phyloP scores from a whole-genome alignment of 2,329 filamentous ascomycete genomes.

The Claviceps quebecensis region DNA sequence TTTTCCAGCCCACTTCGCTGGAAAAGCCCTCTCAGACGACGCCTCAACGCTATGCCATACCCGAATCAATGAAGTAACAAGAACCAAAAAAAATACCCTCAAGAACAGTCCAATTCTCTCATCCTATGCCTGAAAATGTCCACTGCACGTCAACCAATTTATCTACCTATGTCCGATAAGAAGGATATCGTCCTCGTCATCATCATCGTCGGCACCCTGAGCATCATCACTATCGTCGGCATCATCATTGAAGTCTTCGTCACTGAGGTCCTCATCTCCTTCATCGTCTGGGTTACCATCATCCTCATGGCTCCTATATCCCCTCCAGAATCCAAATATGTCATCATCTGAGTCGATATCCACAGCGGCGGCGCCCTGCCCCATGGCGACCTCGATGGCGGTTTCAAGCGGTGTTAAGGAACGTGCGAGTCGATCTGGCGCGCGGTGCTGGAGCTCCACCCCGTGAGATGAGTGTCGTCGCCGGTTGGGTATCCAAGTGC shows the following conservation, averaged over 20 bases:
- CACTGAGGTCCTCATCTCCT: conserved; percentile 25
- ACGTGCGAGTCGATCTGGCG: conserved; percentile 28
- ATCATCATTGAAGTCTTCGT: conserved; percentile 35
- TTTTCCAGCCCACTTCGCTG: neutral
- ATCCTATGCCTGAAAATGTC: neutral
- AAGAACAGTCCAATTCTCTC: neutral
- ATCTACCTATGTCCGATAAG: conserved; percentile 35
- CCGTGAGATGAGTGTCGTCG: conserved; percentile 27
- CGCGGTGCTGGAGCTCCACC: conserved; percentile 17
- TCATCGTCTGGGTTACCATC: conserved; percentile 31
- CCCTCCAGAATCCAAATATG: conserved; percentile 43
- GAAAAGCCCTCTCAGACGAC: neutral
- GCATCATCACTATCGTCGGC: conserved; percentile 33
- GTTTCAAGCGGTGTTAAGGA: conserved; percentile 28
- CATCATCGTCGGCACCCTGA: conserved; percentile 20
- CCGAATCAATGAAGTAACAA: neutral
- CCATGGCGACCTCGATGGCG: conserved; percentile 13
- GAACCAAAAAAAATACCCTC: neutral
- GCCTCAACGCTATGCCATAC: neutral
- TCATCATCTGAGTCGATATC: conserved; percentile 39
- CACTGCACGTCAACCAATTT: neutral
- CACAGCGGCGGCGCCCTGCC: conserved; percentile 14
- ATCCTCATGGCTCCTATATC: conserved; percentile 18
- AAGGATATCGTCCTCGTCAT: conserved; percentile 36
- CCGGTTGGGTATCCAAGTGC: conserved; percentile 13